A percentile compares a stretch with the other conserved stretches of the same genome.
Evolutionary conservation across 1,139 yeast species (phyloP).

Genomic region (Candida sojae): DNA sequence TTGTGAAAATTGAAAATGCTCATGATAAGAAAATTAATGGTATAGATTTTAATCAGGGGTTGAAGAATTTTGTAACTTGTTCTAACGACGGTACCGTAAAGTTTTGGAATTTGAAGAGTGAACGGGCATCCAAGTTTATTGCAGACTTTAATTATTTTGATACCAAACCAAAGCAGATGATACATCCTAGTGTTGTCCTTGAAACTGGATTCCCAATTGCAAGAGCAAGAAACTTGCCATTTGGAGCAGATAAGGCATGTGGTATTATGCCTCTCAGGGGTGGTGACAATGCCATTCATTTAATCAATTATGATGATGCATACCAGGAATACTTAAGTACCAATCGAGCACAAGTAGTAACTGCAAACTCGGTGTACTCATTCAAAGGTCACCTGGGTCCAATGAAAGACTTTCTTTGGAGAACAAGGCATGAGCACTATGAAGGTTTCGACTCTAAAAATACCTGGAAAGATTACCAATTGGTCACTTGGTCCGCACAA

Average conservation of each 20-base stretch:
- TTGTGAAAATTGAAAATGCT: constrained; percentile 62
- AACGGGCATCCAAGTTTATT: constrained; percentile 20
- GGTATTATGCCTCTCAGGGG: constrained; percentile 91
- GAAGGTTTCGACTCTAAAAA: constrained; percentile 39
- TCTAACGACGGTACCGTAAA: constrained; percentile 88
- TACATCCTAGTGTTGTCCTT: constrained; percentile 58
- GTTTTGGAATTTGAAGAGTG: constrained; percentile 68
- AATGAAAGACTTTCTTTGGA: constrained; percentile 86
- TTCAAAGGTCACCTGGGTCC: constrained; percentile 86
- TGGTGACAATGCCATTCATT: constrained; percentile 73
- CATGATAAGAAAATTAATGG: constrained; percentile 88
- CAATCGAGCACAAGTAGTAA: constrained; percentile 28
- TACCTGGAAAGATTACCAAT: constrained; percentile 79
- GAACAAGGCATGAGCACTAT: constrained; percentile 52
- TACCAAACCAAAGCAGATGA: constrained; percentile 12
- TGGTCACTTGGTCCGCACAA: constrained; percentile 87
- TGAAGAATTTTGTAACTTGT: constrained; percentile 68
- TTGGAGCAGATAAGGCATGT: constrained; percentile 75
- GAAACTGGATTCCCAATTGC: constrained; percentile 82
- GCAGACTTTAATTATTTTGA: constrained; percentile 27
- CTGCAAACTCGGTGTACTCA: constrained; percentile 50
- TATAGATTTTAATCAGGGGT: constrained; percentile 71
- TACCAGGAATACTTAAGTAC: constrained; percentile 37
- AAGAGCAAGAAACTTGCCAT: constrained; percentile 85
- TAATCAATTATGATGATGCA: constrained; percentile 57